Conservation (phyloP, 2,329 filamentous ascomycete species). For the Arthrocladium fulminans region DNA sequence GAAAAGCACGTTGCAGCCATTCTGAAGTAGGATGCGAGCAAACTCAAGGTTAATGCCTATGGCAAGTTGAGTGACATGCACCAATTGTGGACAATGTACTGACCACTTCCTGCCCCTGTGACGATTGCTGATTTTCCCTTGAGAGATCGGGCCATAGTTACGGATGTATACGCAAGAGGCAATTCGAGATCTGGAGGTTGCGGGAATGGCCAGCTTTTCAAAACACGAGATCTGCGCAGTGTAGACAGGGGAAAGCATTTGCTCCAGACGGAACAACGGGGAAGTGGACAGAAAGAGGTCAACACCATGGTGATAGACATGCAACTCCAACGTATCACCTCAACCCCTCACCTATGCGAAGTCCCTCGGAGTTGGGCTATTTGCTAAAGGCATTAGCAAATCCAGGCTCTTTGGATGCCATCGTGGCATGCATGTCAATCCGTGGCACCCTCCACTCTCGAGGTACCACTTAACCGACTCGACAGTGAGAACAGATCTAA, state of each 20-base stretch:
- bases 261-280: too few relatives aligned
- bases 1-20: constrained; percentile 40
- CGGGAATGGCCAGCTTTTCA: neutral
- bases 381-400: neutral
- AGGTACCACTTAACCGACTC: neutral
- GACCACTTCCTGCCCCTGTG: constrained; percentile 48
- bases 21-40: constrained; percentile 34
- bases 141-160: constrained; percentile 17
- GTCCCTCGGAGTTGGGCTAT: neutral
- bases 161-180: neutral
- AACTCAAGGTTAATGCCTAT: constrained; percentile 41
- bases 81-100: constrained; percentile 11
- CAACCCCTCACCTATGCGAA: neutral
- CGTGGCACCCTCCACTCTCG: neutral
- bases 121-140: constrained; percentile 39
- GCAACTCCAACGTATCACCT: too few relatives aligned
- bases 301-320: too few relatives aligned
- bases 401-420: neutral
- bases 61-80: neutral
- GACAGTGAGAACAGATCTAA: neutral
- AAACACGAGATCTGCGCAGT: neutral
- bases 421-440: neutral
- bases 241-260: too few relatives aligned
- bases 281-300: too few relatives aligned
- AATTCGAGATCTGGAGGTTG: neutral